Base-by-base conservation (phyloP, 345 rosid genomes). In the Salix brachista region DNA sequence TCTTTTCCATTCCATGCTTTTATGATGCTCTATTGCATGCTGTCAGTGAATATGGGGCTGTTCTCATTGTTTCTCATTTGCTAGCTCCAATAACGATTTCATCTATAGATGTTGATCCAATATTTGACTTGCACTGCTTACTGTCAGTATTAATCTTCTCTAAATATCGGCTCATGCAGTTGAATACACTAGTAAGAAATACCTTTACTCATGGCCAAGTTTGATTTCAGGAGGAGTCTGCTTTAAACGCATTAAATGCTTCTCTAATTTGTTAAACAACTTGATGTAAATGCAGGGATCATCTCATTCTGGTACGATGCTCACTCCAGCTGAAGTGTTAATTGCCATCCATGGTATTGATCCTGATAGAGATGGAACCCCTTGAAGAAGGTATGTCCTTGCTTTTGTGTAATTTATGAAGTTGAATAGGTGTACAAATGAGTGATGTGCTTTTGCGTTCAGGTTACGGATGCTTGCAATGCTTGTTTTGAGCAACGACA, bases 401-500 rank as follows among this genome's bases (percentile, higher is more conserved):
- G 19, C 46, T n/a, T 71, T 78, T 67, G 65, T 72, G 60, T 65
- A 73, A 72, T 73, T 68, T 41, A 58, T 61, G 58, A 69, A 39
- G 62, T 69, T 54, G 67, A 28, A 58, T 78, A 67, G 65, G 50
- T 76, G 74, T 62, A 71, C 18, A 75, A 74, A 69, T 76, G 72
- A 72, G 34, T 37, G 28, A 19, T 76, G n/a, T 76, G 34, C 52
- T 75, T 75, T 70, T 82, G 37, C 84, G 64, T 72, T 67, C 91
- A 96, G 99, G 85, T 96, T 73, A 96, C 92, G 46, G 99, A 93
- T 85, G 98, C 98, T 76, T 96, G 98, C 77, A 96, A 92, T 81
- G 86, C 91, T 76, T 96, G 98, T 83, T 96, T 93, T 84, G 97
- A 91, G 82, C 98, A 91, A 73, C 87, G 91, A 36, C 89, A 92